Percentiles rank a stretch among this genome's conserved stretches.
These are phyloP conservation scores for Hypericum perforatum DNA, from an alignment of 345 rosid genomes.

Conservation along the genomic window DNA sequence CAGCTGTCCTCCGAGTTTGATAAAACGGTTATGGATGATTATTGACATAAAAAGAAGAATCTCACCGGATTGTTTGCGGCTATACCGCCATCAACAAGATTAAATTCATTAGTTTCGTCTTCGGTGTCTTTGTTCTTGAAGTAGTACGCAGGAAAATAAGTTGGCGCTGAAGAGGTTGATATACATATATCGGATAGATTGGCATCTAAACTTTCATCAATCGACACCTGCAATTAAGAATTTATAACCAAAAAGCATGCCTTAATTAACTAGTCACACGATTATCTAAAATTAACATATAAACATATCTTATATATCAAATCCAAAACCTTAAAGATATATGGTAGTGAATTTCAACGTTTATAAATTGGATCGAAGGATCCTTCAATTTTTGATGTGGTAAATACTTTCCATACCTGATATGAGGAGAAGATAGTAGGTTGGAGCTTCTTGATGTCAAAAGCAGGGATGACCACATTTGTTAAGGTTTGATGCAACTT, in stretches of 20 bases:
- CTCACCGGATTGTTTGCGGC: constrained; percentile 66
- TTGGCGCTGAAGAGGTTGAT: constrained; percentile 70
- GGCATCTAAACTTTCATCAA: constrained; percentile 35
- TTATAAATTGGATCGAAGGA: background rate
- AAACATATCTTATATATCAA: too few relatives aligned
- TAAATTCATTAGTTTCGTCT: constrained; percentile 36
- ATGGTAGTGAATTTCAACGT: too few relatives aligned
- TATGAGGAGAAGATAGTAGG: constrained; percentile 57
- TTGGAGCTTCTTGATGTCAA: constrained; percentile 58
- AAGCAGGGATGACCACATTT: constrained; percentile 54
- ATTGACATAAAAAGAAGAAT: background rate
- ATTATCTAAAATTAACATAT: too few relatives aligned
- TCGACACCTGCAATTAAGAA: constrained; percentile 18
- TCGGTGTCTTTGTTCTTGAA: constrained; percentile 36
- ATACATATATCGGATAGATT: constrained; percentile 54
- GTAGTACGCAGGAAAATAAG: constrained; percentile 46
- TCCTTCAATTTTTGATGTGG: background rate
- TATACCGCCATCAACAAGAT: constrained; percentile 64
- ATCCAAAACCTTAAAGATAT: too few relatives aligned
- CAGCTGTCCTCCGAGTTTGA: too few relatives aligned
- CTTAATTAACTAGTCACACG: background rate
- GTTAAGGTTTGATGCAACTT: constrained; percentile 54
- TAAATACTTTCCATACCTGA: constrained; percentile 21
- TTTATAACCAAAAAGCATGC: background rate
- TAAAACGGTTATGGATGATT: too few relatives aligned